A percentile compares a stretch with the other conserved stretches of the same genome.
Conservation (phyloP, 495 filamentous ascomycete species). For the Annulohypoxylon moriforme region DNA sequence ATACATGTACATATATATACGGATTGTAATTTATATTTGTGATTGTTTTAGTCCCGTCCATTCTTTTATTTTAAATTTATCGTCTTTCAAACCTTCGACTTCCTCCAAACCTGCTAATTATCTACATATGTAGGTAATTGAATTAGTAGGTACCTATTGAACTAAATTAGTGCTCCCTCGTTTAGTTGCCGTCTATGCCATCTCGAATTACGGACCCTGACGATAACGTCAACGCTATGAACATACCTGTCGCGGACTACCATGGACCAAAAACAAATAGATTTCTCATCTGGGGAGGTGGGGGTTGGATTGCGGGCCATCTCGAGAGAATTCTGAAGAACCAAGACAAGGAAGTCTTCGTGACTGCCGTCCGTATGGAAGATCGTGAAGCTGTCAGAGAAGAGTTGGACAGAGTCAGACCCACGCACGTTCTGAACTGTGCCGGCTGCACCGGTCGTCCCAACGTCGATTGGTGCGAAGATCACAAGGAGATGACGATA, state of each 20-base stretch:
- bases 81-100: background rate
- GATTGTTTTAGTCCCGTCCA: background rate
- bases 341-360: constrained; percentile 69
- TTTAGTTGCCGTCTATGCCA: background rate
- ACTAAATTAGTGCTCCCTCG: background rate
- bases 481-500: constrained; percentile 72
- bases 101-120: background rate
- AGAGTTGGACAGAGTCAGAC: constrained; percentile 66
- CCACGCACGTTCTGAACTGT: constrained; percentile 72
- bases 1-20: constrained; percentile 2
- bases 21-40: constrained; percentile 4
- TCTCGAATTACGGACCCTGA: background rate
- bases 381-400: constrained; percentile 66
- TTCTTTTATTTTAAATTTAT: constrained; percentile 1
- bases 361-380: constrained; percentile 70
- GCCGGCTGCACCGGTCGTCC: constrained; percentile 74
- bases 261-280: constrained; percentile 47
- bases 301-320: constrained; percentile 72
- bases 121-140: background rate
- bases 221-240: constrained; percentile 1
- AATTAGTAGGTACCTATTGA: background rate
- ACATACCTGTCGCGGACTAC: constrained; percentile 39
- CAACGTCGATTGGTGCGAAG: constrained; percentile 78
- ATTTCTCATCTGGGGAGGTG: constrained; percentile 72
- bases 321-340: constrained; percentile 69